Base-by-base conservation (phyloP, 495 filamentous ascomycete species). In the Aspergillus campestris region DNA sequence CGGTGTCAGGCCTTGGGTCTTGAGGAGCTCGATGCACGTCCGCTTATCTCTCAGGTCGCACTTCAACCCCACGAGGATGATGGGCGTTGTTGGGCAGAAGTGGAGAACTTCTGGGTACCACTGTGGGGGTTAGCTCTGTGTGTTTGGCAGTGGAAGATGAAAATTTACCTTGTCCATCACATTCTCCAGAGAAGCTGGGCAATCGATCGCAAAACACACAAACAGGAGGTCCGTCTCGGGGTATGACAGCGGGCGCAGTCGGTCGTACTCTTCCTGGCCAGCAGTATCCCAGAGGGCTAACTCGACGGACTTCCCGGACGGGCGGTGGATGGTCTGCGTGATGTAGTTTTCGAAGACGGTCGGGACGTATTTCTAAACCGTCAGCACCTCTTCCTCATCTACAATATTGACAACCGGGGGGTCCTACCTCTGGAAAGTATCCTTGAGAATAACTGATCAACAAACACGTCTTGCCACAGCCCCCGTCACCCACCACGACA, bases 331-430 rank as follows among this genome's bases (percentile, higher is more conserved):
- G 43, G 89, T 92, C 66, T 96, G 89, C 32, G 92, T 95, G 68
- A 97, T 97, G 75, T 98, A 98, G 71, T 98, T 98, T 60, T 98
- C 92, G 61, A 98, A 98, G 48, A 98, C 92, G 0, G 92, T 98
- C 3, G 92, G 92, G 40, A 98, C 91, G 60, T 98, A 98, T 96
- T 96, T 98, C 92, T 98, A 45, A 12, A 43, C 27, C 29, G 34
- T 27, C 18, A 24, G 18, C 18, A 24, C 18, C 18, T 24, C 2
- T 24, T 4, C 2, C 18, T 24, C 2, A 4, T 24, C 18, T 24
- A n/a, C n/a, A n/a, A n/a, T 38, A 57, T 51, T 45, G 42, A 34
- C 35, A 45, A 37, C 40, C 15, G 34, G 6, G 15, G 11, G 29
- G 31, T 44, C 56, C 32, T 73, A 95, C 92, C 85, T 98, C 94